These are phyloP conservation scores for Strobilomyces confusus DNA, from an alignment of 768 basidiomycete genomes.

Conservation along the genomic window DNA sequence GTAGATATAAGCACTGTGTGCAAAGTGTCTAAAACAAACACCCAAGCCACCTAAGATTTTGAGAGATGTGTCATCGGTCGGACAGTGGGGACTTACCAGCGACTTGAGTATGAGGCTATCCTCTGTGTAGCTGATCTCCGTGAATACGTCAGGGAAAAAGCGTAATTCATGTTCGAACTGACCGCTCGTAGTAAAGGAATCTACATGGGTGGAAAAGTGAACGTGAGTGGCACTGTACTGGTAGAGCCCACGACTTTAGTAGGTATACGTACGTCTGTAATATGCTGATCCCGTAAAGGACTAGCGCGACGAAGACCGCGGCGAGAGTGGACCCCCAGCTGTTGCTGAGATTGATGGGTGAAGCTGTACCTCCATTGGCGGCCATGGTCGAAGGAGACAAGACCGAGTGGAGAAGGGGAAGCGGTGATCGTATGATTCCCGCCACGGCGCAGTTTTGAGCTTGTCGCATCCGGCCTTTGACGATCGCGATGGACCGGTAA, in stretches of 20 bases:
- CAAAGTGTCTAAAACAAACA: slow-evolving; percentile 18
- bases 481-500: no score
- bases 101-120: slow-evolving; percentile 12
- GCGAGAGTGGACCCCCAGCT: slow-evolving; percentile 26
- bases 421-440: not conserved
- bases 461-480: not conserved
- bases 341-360: slow-evolving; percentile 4
- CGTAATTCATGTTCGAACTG: slow-evolving; percentile 1
- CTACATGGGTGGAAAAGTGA: slow-evolving; percentile 3
- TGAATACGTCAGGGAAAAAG: not conserved
- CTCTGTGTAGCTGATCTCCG: slow-evolving; percentile 11
- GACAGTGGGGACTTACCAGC: slow-evolving; percentile 7
- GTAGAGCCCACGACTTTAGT: not conserved
- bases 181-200: slow-evolving; percentile 26
- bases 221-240: no score
- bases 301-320: slow-evolving; percentile 15
- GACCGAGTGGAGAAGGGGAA: not conserved
- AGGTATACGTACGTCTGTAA: slow-evolving; percentile 22
- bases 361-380: not conserved
- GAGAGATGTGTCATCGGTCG: not conserved
- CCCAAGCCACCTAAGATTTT: slow-evolving; percentile 18
- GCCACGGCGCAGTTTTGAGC: slow-evolving; percentile 11
- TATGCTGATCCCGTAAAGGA: slow-evolving; percentile 25
- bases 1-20: slow-evolving; percentile 15
- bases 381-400: slow-evolving; percentile 11